Evolutionary conservation across 2,329 filamentous ascomycete species (phyloP), one percentile per base, ranked within the genome.

Genomic region (Xylariaceae sp.): DNA sequence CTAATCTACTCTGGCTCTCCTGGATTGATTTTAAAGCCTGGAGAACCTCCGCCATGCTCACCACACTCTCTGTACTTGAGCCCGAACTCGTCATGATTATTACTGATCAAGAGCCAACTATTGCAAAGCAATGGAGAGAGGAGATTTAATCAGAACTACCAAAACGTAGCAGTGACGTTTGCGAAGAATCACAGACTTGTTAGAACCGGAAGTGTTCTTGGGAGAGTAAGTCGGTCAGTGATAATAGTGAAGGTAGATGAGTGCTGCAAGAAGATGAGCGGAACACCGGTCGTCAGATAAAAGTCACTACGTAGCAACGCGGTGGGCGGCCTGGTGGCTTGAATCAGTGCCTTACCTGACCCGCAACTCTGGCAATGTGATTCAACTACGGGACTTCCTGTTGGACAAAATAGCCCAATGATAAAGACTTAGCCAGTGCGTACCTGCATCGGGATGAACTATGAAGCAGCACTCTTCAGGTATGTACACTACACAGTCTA

Each of bases 21-120:
- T 70, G 67, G 18, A 71, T 70, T 16, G 49, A 46, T 59, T 64
- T 68, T 44, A 71, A 45, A 29, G 60, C 67, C 48, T 68, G 57
- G 46, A 71, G 64, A 46, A 71, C 61, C 50, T 68, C 65, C n/a
- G 59, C 57, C 66, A 69, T 65, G 44, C 59, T 51, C 43, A 60
- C 63, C 48, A 44, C 59, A 47, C 55, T 57, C 9, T 56, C 60
- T 32, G 57, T 52, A 20, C 56, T 54, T 20, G 65, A 63, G 48
- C 45, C 62, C 40, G 64, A 62, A 52, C 57, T 65, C 20, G 68
- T 59, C 69, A 71, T 71, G 43, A 44, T 65, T 45, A 58, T 44
- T 48, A 21, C 40, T 48, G 29, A 53, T 51, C 23, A 37, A 50
- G 29, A 20, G 44, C 43, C 47, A 32, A 51, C 23, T 26, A 26